Evolutionary conservation across 2,329 filamentous ascomycete species (phyloP), one percentile per base, ranked within the genome.

Genomic region (Verticillium isaacii): DNA sequence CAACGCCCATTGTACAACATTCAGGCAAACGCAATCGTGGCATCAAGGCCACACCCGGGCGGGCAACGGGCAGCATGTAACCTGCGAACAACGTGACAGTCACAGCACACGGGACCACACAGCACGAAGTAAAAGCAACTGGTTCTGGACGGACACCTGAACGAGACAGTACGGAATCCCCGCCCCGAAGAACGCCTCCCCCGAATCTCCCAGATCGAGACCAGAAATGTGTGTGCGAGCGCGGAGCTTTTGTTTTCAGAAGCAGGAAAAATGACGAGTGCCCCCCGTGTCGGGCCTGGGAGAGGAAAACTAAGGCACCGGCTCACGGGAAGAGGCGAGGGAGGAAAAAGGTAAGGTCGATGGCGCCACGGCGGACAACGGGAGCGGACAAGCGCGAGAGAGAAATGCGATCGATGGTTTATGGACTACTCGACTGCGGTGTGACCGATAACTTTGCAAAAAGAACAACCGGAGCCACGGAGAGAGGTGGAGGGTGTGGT

Each of bases 401-500:
- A 63, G 65, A 67, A 63, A 57, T 59, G 64, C 61, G 59, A 64
- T 64, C 67, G 71, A 69, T 76, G 68, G 73, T 74, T 79, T 75
- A 78, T 78, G 75, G 74, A 82, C 77, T 80, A 77, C 81, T 84
- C 82, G 82, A 81, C 82, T 78, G 82, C 76, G 74, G 78, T 80
- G 71, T 78, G 76, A 77, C 73, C 75, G 74, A 81, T 80, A 78
- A 79, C 75, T 79, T 80, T 80, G 80, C 76, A 79, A 82, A 50
- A 50, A 80, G 80, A 82, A 84, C 82, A 85, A 83, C 80, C 82
- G 79, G 19, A 82, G 77, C 78, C 78, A 77, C 78, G 75, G 76
- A 76, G 67, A 72, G 74, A 76, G 75, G 74, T 75, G 73, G 75
- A 72, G 75, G 68, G 41, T n/a, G 7, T 23, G n/a, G 54, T 56